phyloP scores from a whole-genome alignment of 140 eudicot species.

The Bidens hawaiensis region DNA sequence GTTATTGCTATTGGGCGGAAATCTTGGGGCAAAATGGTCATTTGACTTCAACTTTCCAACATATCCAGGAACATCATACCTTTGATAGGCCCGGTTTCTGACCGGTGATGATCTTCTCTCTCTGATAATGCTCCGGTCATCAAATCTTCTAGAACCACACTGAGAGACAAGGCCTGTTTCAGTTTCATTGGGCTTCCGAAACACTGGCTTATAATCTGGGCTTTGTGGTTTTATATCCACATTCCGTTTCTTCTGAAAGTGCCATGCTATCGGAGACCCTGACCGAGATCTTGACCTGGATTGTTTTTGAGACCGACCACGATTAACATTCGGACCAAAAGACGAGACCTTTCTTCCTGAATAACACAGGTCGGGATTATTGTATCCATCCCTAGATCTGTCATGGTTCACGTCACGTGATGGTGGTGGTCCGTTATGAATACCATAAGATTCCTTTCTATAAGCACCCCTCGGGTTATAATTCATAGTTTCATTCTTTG shows the following conservation, averaged over 20 bases:
- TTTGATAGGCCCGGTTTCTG: constrained; percentile 33
- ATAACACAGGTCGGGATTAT: constrained; percentile 36
- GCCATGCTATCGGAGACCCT: constrained; percentile 51
- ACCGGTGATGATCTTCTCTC: constrained; percentile 55
- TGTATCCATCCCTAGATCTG: constrained; percentile 40
- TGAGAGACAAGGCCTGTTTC: constrained; percentile 29
- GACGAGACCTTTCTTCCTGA: constrained; percentile 37
- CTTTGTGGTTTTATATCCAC: constrained; percentile 36
- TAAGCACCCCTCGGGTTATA: constrained; percentile 36
- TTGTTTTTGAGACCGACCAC: constrained; percentile 40
- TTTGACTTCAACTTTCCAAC: constrained; percentile 42
- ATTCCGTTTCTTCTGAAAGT: constrained; percentile 27
- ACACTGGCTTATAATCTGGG: constrained; percentile 56
- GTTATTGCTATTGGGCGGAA: constrained; percentile 24
- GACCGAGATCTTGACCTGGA: constrained; percentile 62
- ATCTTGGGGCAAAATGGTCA: constrained; percentile 47
- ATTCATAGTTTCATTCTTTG: constrained; percentile 33
- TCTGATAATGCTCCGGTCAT: neutral
- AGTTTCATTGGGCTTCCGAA: constrained; percentile 28
- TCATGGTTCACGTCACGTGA: constrained; percentile 35
- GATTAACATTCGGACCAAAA: constrained; percentile 40
- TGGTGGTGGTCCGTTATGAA: constrained; percentile 33
- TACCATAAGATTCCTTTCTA: constrained; percentile 40
- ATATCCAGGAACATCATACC: constrained; percentile 37
- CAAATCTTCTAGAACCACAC: no score